These are phyloP conservation scores for Clarireedia hainanense DNA, from an alignment of 2,329 filamentous ascomycete species.

Conservation along the genomic window DNA sequence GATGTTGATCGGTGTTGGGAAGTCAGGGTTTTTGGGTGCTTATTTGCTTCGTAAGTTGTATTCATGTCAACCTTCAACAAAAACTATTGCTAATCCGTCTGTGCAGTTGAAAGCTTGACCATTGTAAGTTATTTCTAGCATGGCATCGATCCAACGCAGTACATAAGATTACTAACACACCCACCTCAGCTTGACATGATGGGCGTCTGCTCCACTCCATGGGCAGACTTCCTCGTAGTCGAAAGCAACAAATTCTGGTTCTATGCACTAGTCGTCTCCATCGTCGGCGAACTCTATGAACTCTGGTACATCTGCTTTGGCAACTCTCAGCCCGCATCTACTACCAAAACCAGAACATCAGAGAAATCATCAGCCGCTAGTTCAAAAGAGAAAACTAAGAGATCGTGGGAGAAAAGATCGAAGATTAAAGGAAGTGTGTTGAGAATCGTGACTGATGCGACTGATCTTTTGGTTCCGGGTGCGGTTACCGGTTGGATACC, in stretches of 20 bases:
- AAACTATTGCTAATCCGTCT: not conserved
- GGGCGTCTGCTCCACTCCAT: slow-evolving; percentile 36
- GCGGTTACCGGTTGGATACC: slow-evolving; percentile 52
- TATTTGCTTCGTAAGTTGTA: slow-evolving; percentile 44
- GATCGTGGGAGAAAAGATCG: not conserved
- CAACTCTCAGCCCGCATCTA: not conserved
- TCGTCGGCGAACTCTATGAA: slow-evolving; percentile 30
- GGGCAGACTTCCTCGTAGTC: slow-evolving; percentile 39
- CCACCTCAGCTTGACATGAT: slow-evolving; percentile 37
- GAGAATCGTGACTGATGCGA: slow-evolving; percentile 43
- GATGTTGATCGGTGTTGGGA: slow-evolving; percentile 45
- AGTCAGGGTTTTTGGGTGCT: slow-evolving; percentile 53
- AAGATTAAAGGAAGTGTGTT: not conserved
- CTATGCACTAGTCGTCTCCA: slow-evolving; percentile 39
- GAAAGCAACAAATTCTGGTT: slow-evolving; percentile 68
- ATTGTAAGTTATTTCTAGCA: slow-evolving; percentile 40
- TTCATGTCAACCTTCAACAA: not conserved
- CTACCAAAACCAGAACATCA: not conserved
- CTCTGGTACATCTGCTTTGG: not conserved
- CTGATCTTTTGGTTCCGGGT: slow-evolving; percentile 57
- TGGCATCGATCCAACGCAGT: not conserved
- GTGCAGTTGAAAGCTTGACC: slow-evolving; percentile 50
- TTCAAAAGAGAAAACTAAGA: not conserved
- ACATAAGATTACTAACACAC: not conserved
- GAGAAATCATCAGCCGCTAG: not conserved